These are phyloP conservation scores for Xylaria digitata DNA, from an alignment of 2,329 filamentous ascomycete genomes.

Conservation along the genomic window DNA sequence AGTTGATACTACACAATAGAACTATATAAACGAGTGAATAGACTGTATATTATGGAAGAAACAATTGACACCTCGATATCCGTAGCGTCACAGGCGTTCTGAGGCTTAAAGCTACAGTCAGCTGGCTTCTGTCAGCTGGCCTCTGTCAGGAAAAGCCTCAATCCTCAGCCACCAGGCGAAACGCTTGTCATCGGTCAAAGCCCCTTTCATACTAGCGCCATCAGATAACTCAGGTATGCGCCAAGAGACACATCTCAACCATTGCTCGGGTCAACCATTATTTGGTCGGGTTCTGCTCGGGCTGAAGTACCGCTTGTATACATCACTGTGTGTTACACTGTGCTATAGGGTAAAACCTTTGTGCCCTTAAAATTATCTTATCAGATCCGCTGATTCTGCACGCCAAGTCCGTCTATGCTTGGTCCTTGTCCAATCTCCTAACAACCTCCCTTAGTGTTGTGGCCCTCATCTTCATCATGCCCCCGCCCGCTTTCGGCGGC, in stretches of 20 bases:
- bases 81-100: background rate
- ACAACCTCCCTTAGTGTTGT: constrained; percentile 35
- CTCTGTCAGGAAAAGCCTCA: constrained; percentile 18
- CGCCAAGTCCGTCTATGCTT: constrained; percentile 5
- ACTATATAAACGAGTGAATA: too few species aligned
- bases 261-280: background rate
- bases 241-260: background rate
- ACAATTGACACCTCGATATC: background rate
- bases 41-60: background rate
- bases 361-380: constrained; percentile 47
- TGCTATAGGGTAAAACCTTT: background rate
- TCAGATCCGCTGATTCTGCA: constrained; percentile 48
- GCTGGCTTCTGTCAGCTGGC: constrained; percentile 13
- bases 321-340: background rate
- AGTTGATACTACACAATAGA: too few species aligned
- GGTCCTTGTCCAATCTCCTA: constrained; percentile 20
- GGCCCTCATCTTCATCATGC: constrained; percentile 24
- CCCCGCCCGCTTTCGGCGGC: constrained; percentile 41
- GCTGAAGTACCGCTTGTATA: too few species aligned
- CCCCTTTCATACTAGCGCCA: constrained; percentile 31
- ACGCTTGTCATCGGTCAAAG: constrained; percentile 1
- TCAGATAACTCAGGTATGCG: constrained; percentile 33
- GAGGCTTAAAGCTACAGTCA: background rate
- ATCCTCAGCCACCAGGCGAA: constrained; percentile 16
- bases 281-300: background rate